These are phyloP conservation scores for Globisporangium barbulae DNA, from an alignment of 352 stramenopile species.

Conservation along the genomic window DNA sequence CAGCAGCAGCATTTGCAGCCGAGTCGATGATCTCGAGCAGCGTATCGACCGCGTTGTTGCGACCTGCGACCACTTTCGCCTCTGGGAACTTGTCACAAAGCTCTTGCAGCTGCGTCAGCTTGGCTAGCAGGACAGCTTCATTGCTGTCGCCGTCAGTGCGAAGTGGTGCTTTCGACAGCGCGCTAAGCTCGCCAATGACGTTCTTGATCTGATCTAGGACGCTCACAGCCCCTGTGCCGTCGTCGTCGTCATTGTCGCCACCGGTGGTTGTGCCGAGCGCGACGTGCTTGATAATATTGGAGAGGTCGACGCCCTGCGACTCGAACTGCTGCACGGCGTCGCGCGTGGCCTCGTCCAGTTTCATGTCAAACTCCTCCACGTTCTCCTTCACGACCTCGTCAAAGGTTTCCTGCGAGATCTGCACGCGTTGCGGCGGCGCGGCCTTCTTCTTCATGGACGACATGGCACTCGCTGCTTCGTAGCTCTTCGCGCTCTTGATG, in stretches of 20 bases:
- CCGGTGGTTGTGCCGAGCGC: not conserved
- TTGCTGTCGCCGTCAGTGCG: not conserved
- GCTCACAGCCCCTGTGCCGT: slow-evolving; percentile 10
- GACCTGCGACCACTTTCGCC: slow-evolving; percentile 56
- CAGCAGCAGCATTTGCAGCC: slow-evolving; percentile 8
- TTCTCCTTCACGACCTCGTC: slow-evolving; percentile 89
- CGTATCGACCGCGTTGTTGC: slow-evolving; percentile 50
- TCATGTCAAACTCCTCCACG: slow-evolving; percentile 89
- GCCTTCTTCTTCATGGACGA: slow-evolving; percentile 27
- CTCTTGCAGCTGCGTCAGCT: slow-evolving; percentile 23
- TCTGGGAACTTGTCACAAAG: slow-evolving; percentile 46
- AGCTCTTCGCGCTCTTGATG: not conserved
- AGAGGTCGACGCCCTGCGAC: slow-evolving; percentile 85
- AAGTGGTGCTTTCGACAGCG: not conserved
- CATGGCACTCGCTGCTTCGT: not conserved
- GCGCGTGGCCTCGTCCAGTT: slow-evolving; percentile 60
- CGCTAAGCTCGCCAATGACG: slow-evolving; percentile 23
- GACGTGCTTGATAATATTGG: slow-evolving; percentile 70
- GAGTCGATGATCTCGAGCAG: slow-evolving; percentile 35
- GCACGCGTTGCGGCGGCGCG: slow-evolving; percentile 28
- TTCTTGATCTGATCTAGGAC: slow-evolving; percentile 31
- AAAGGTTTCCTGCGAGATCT: slow-evolving; percentile 90
- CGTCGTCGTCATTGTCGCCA: not conserved
- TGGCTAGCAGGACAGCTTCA: slow-evolving; percentile 5
- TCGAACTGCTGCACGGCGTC: slow-evolving; percentile 86